Conservation (phyloP, 139 green algal genomes). For the Micractinium sp. region DNA sequence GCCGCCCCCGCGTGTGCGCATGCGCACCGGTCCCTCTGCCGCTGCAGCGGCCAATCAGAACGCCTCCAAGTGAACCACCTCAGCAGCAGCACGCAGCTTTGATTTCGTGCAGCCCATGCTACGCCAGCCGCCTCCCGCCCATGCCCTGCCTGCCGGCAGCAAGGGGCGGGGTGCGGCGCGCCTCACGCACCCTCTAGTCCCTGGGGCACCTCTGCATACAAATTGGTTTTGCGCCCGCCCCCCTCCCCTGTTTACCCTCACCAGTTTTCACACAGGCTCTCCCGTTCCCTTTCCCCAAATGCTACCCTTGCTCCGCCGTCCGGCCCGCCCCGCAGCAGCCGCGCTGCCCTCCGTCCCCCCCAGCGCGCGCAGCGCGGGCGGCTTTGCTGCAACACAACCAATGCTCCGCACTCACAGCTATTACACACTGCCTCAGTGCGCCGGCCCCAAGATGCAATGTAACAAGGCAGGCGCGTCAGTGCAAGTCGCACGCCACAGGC, state of each 20-base stretch:
- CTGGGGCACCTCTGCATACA: background rate
- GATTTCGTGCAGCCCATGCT: background rate
- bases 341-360: background rate
- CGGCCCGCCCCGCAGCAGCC: background rate
- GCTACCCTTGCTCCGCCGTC: conserved; percentile 3
- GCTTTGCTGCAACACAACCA: background rate
- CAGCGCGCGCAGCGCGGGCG: background rate
- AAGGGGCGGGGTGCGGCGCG: too few species aligned
- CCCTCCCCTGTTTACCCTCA: background rate
- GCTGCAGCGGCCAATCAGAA: background rate
- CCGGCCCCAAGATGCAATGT: background rate
- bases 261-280: conserved; percentile 1
- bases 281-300: background rate
- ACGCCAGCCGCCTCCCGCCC: background rate
- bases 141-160: too few species aligned
- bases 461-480: background rate
- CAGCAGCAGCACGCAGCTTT: background rate
- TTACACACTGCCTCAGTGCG: too few species aligned
- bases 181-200: background rate
- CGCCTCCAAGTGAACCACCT: background rate
- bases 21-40: background rate
- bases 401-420: too few species aligned
- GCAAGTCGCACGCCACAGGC: background rate
- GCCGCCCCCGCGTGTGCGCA: background rate
- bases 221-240: background rate